These are phyloP conservation scores for Sporothrix curviconia DNA, from an alignment of 2,329 filamentous ascomycete genomes.

Conservation along the genomic window DNA sequence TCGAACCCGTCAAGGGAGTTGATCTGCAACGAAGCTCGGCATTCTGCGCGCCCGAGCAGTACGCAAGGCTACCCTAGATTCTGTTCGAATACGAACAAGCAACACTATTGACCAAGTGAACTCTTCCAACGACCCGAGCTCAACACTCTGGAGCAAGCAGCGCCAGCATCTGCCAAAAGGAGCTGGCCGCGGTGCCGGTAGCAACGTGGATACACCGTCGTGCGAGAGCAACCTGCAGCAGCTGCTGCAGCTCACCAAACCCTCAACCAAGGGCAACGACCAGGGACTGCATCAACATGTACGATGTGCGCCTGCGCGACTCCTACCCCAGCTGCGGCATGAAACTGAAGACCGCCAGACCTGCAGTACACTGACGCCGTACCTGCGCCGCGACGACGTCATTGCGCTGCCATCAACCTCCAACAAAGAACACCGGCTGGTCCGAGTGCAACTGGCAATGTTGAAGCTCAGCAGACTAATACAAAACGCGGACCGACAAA, in stretches of 20 bases:
- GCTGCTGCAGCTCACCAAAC: constrained; percentile 59
- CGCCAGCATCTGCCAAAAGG: constrained; percentile 62
- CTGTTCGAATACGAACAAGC: constrained; percentile 71
- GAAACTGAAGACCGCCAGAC: constrained; percentile 97
- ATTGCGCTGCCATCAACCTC: constrained; percentile 71
- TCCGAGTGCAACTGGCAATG: constrained; percentile 78
- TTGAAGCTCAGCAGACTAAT: too few relatives aligned
- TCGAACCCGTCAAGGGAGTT: too few relatives aligned
- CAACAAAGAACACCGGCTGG: constrained; percentile 83
- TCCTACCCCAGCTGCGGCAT: constrained; percentile 80
- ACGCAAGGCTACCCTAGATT: constrained; percentile 79
- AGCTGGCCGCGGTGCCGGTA: constrained; percentile 42
- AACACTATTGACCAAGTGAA: too few relatives aligned
- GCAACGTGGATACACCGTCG: constrained; percentile 57
- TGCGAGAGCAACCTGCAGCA: constrained; percentile 75
- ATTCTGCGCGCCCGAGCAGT: constrained; percentile 85
- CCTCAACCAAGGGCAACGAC: constrained; percentile 43
- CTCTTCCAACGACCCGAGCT: constrained; percentile 56
- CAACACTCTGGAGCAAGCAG: constrained; percentile 59
- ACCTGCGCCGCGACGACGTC: constrained; percentile 78
- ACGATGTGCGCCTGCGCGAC: constrained; percentile 84
- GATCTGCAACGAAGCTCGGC: too few relatives aligned
- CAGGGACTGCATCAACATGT: constrained; percentile 84
- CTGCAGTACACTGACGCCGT: constrained; percentile 69
- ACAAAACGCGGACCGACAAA: too few relatives aligned